Base-by-base conservation (phyloP, 2,329 filamentous ascomycete species). In the Dryadomyces sulphureus region DNA sequence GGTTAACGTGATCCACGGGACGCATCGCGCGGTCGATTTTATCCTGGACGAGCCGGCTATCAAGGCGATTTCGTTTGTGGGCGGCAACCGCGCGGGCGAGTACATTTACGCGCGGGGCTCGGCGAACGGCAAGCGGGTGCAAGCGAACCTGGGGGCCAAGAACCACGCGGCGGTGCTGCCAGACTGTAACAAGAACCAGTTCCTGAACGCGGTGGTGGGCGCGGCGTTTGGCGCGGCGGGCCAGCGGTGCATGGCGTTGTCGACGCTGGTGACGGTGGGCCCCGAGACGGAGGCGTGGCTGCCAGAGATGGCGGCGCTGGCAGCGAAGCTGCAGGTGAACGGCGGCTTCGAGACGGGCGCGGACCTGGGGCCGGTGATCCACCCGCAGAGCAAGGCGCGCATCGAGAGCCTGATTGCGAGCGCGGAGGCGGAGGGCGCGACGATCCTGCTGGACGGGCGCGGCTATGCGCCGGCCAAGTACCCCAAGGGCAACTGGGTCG, bases 101-200 rank as follows among this genome's bases (percentile, higher is more conserved):
- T 92, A 92, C 68, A 92, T 92, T 62, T 92, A 79, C 65, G 65
- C 69, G 46, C 77, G 84, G 47, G 85, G 78, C 27, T 87, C 83
- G 1, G 84, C 84, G 58, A 87, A 90, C 57, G 85, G 86, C 58
- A 92, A 92, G 74, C 81, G 85, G 57, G 84, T 89, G 27, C 86
- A 92, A 67, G 85, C 85, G 61, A 92, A 92, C 65, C 67, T 92
- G 50, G 86, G 85, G 36, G 85, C 85, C 54, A 92, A 92, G 75
- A 92, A 92, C 71, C 85, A 92, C 62, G 84, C 84, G 24, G 82
- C 83, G 45, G 79, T 92, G 25, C 74, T 90, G 50, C 85, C 85
- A 17, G 85, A 92, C 68, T 84, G 80, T 69, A 89, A 92, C 70
- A 90, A 88, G 75, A 89, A 92, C 69, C 83, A 89, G 57, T 85